Conservation (phyloP, 2,329 filamentous ascomycete species). For the Aspergillus sp. region DNA sequence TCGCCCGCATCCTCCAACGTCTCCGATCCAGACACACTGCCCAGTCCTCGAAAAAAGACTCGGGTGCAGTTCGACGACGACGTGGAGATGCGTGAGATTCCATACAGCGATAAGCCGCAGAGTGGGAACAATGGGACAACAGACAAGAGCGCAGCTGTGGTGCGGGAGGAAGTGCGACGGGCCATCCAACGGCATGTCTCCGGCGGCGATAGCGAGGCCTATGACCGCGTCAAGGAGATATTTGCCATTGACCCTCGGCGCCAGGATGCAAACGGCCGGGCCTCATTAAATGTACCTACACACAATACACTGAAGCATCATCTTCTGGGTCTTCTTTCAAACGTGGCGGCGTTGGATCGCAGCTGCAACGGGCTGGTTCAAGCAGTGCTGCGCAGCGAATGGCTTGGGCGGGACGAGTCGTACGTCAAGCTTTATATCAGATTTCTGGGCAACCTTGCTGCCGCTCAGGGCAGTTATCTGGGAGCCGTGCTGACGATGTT, state of each 20-base stretch:
- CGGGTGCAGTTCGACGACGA: constrained; percentile 50
- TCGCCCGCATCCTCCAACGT: constrained; percentile 35
- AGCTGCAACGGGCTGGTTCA: constrained; percentile 63
- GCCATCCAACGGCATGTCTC: constrained; percentile 59
- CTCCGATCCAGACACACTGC: constrained; percentile 33
- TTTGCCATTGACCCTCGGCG: constrained; percentile 55
- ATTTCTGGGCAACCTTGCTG: constrained; percentile 69
- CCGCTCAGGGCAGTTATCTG: constrained; percentile 80
- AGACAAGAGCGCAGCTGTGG: constrained; percentile 60
- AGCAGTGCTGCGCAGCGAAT: constrained; percentile 62
- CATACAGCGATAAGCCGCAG: constrained; percentile 12
- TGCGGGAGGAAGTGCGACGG: constrained; percentile 65
- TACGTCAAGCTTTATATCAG: constrained; percentile 62
- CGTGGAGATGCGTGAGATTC: constrained; percentile 35
- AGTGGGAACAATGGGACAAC: constrained; percentile 39
- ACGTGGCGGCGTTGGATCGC: constrained; percentile 59
- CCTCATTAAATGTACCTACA: constrained; percentile 53
- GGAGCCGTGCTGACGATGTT: constrained; percentile 77
- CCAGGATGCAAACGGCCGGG: constrained; percentile 35
- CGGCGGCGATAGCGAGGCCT: constrained; percentile 58
- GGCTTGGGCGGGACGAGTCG: constrained; percentile 64
- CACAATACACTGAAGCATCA: constrained; percentile 61
- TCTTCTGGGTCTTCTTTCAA: constrained; percentile 61
- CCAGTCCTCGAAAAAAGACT: constrained; percentile 45
- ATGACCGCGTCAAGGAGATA: constrained; percentile 60